Evolutionary conservation across 768 basidiomycete genomes (phyloP), one percentile per base, ranked within the genome.

Genomic region (Exidia glandulosa): DNA sequence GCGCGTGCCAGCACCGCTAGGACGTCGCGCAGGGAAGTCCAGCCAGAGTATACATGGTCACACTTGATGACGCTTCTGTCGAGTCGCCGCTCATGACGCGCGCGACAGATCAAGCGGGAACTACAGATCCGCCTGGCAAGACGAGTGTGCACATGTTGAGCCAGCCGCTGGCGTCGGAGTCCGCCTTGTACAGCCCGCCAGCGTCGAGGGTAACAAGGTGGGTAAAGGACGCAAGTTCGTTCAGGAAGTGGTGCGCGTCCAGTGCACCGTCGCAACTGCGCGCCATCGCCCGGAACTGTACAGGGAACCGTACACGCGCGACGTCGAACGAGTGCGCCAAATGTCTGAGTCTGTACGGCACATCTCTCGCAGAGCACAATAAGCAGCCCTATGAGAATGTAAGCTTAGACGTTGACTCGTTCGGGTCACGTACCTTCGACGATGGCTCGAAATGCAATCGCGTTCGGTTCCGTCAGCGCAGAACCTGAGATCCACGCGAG

Each of bases 11-110:
- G 90, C 67, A 88, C 86, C 3, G 82, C 81, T 57, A 95, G 74
- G 9, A 94, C 74, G 64, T 93, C 92, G n/a, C 92, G 70, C 5
- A 95, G 72, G 14, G 94, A 69, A 63, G 82, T 87, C 94, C 94
- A 96, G 2, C 89, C 91, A 6, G 87, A 90, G 66, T 92, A 85
- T 50, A 83, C 76, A 63, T 88, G 85, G 62, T 86, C 79, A 93
- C 94, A 96, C 23, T 80, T 78, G 1, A 94, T 79, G 4, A 88
- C 85, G 90, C 87, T 2, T 81, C 83, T 3, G 80, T 80, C 57
- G 90, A 88, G 6, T 61, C 62, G 9, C 59, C 48, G 63, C 84
- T 90, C 33, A 94, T 75, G 25, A 93, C 76, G 7, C 81, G 80
- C 2, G 90, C 93, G 1, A 75, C 70, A 1, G 88, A 84, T 25